Percentiles rank a stretch among this genome's conserved stretches.
phyloP scores from a whole-genome alignment of 2,329 filamentous ascomycete genomes.

The Penicillium capsulatum region DNA sequence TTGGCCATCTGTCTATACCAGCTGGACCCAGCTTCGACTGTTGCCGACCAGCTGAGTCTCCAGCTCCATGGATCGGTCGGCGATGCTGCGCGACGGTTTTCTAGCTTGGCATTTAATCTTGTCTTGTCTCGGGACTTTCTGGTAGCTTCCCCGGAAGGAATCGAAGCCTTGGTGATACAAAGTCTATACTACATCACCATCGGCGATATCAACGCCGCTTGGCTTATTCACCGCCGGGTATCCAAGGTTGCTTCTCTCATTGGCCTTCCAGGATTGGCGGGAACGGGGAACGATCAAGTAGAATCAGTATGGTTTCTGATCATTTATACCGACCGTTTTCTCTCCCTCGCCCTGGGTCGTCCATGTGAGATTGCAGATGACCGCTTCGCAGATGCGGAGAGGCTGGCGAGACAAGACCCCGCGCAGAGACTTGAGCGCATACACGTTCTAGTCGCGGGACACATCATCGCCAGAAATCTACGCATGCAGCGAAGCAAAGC shows the following conservation, averaged over 20 bases:
- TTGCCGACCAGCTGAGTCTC: conserved; percentile 5
- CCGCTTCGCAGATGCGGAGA: conserved; percentile 1
- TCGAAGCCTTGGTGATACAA: conserved; percentile 50
- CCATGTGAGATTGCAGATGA: conserved; percentile 37
- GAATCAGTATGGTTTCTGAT: conserved; percentile 35
- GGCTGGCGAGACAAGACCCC: conserved; percentile 1
- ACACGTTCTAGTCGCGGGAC: conserved; percentile 12
- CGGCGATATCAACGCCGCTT: conserved; percentile 50
- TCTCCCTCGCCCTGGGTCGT: conserved; percentile 50
- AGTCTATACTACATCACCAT: conserved; percentile 51
- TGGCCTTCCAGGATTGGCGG: conserved; percentile 34
- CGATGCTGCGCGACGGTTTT: conserved; percentile 8
- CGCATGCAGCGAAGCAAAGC: conserved; percentile 5
- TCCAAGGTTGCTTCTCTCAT: conserved; percentile 49
- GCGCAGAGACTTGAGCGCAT: conserved; percentile 12
- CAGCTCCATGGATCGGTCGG: conserved; percentile 6
- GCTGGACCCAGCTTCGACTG: conserved; percentile 2
- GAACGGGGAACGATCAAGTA: conserved; percentile 13
- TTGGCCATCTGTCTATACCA: conserved; percentile 19
- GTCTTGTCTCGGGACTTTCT: conserved; percentile 47
- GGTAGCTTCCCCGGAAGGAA: conserved; percentile 45
- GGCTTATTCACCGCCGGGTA: conserved; percentile 47
- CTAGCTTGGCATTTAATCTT: conserved; percentile 9
- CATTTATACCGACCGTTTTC: conserved; percentile 45
- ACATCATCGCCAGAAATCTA: conserved; percentile 17